A percentile compares a stretch with the other conserved stretches of the same genome.
phyloP scores from a whole-genome alignment of 176 grass and related monocot genomes.

The Triticum urartu region DNA sequence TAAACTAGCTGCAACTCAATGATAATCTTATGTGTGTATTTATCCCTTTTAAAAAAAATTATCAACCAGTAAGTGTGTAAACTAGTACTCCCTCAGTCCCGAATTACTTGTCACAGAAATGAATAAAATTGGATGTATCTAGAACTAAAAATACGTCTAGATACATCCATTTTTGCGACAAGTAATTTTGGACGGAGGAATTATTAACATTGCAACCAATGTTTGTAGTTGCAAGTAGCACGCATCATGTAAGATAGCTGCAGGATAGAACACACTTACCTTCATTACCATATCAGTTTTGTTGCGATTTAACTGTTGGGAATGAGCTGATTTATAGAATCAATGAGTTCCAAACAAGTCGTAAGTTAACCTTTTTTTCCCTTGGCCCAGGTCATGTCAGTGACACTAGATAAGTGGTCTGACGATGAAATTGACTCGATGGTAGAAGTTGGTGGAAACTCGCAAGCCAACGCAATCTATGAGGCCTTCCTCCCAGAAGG shows the following conservation, averaged over 20 bases:
- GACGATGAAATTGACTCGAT: conserved; percentile 68
- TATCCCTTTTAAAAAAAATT: background rate
- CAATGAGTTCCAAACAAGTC: background rate
- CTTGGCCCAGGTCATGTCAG: conserved; percentile 57
- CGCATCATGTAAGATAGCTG: background rate
- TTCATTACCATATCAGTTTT: background rate
- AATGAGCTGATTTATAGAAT: background rate
- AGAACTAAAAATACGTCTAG: too few species aligned
- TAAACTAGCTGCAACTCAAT: background rate
- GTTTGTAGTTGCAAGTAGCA: background rate
- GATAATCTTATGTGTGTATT: conserved; percentile 9
- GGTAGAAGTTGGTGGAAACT: conserved; percentile 87
- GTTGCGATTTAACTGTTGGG: background rate
- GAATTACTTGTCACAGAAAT: too few species aligned
- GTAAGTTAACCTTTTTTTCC: background rate
- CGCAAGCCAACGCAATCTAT: conserved; percentile 74
- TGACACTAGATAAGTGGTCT: conserved; percentile 78
- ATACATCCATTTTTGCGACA: too few species aligned
- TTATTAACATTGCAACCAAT: background rate
- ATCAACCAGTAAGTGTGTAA: background rate
- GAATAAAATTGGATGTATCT: too few species aligned
- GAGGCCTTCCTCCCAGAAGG: conserved; percentile 78
- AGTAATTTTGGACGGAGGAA: too few species aligned
- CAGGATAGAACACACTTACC: background rate
- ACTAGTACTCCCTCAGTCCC: background rate